Evolutionary conservation across 2,329 filamentous ascomycete genomes (phyloP), one percentile per base, ranked within the genome.

Genomic region (Epichloe brachyelytri): DNA sequence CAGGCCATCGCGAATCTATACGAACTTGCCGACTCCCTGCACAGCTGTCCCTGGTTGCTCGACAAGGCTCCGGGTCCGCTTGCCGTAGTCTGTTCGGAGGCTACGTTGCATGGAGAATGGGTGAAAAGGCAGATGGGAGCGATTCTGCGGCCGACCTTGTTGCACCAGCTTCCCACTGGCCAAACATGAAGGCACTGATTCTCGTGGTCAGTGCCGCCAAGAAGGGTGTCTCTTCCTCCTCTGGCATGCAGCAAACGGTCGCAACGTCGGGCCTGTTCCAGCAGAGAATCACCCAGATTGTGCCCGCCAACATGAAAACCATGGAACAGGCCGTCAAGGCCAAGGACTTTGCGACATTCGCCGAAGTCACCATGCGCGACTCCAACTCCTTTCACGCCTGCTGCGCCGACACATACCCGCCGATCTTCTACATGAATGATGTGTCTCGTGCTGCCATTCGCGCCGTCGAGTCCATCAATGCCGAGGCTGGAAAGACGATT

Each of bases 381-480:
- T 94, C 86, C 64, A 98, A 98, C 73, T 88, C 83, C 53, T 98
- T 98, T 81, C 93, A 98, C 68, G 88, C 93, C 38, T 88, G 85
- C 52, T 97, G 93, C 67, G 75, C 94, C 60, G 93, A 98, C 66
- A 97, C 93, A 2, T 89, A 88, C 71, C 93, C 94, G 43, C 93
- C 94, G 17, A 98, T 98, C 65, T 96, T 95, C 71, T 98, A 98
- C 75, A 83, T 98, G 77, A 98, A 96, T 70, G 93, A 98, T 65
- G 83, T 91, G 15, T 91, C 85, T 19, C 77, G 86, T 38, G 88
- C 91, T 1, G 89, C 91, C 5, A 88, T 98, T 54, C 79, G 88
- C 49, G 82, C 88, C 15, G 90, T 96, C 33, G 89, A 98, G 72
- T 78, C 83, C 59, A 87, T 97, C 71, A 98, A 98, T 64, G 76